A percentile compares a stretch with the other conserved stretches of the same genome.
These are phyloP conservation scores for Dothideomycetes sp. DNA, from an alignment of 2,329 filamentous ascomycete species.

Conservation along the genomic window DNA sequence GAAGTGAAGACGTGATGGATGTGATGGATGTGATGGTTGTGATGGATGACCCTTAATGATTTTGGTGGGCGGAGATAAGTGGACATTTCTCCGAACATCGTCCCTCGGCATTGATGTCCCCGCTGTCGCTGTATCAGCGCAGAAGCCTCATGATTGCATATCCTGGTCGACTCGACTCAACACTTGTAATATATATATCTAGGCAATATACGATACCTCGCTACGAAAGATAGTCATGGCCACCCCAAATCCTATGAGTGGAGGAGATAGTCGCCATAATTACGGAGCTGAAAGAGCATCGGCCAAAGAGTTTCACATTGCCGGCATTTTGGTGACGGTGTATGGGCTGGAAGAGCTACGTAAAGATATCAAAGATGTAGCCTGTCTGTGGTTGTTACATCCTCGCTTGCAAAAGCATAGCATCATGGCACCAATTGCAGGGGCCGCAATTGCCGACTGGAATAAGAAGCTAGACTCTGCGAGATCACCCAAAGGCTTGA, in stretches of 20 bases:
- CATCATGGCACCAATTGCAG: slow-evolving; percentile 65
- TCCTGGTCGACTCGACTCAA: too few relatives aligned
- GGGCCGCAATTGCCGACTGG: slow-evolving; percentile 58
- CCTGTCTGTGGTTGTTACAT: slow-evolving; percentile 87
- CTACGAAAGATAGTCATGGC: not conserved
- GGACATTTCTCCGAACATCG: too few relatives aligned
- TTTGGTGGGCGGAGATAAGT: too few relatives aligned
- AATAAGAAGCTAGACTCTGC: slow-evolving; percentile 34
- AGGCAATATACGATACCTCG: not conserved
- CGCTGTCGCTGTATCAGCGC: too few relatives aligned
- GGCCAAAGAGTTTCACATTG: slow-evolving; percentile 56
- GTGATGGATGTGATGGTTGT: too few relatives aligned
- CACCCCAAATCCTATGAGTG: not conserved
- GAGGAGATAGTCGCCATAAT: not conserved
- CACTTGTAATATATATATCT: too few relatives aligned
- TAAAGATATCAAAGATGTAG: slow-evolving; percentile 41
- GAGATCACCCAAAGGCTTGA: slow-evolving; percentile 44
- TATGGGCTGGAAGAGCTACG: slow-evolving; percentile 71
- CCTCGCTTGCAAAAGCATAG: slow-evolving; percentile 60
- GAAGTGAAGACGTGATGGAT: too few relatives aligned
- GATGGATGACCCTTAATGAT: too few relatives aligned
- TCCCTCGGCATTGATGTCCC: too few relatives aligned
- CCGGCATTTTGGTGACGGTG: slow-evolving; percentile 66
- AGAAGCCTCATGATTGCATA: too few relatives aligned
- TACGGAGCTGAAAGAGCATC: slow-evolving; percentile 38